Evolutionary conservation across 2,329 filamentous ascomycete genomes (phyloP), one percentile per base, ranked within the genome.

Genomic region (Ustilaginoidea virens): DNA sequence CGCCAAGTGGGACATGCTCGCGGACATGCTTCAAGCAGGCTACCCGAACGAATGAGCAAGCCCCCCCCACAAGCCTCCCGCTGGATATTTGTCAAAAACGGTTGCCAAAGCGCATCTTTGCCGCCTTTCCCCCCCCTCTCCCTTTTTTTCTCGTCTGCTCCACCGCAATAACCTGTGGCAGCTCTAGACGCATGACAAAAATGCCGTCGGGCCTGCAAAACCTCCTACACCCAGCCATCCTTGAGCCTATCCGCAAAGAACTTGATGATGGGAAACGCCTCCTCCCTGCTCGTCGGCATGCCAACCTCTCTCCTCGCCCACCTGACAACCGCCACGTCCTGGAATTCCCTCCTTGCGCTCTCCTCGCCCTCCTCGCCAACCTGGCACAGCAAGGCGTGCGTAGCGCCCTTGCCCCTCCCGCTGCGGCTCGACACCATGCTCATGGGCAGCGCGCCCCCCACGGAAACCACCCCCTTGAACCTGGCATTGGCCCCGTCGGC

Each of bases 181-280:
- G n/a, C n/a, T n/a, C n/a, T n/a, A n/a, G n/a, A n/a, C n/a, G n/a
- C n/a, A n/a, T n/a, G n/a, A n/a, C n/a, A n/a, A n/a, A n/a, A n/a
- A n/a, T n/a, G n/a, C n/a, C n/a, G n/a, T n/a, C n/a, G n/a, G n/a
- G n/a, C n/a, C n/a, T n/a, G n/a, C n/a, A n/a, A n/a, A n/a, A n/a
- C 10, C 7, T 7, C 28, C 24, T 36, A 38, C 7, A 30, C 7
- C 32, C 39, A 45, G 12, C 39, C 46, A 29, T 33, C 40, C 17
- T 31, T 44, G 12, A 90, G 51, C 43, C 76, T 65, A 28, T 76
- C 66, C 0, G 76, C 75, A 42, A 85, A 67, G 42, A 77, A 94
- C 45, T 78, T 71, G 83, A 94, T 94, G 35, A 94, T 67, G 1
- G 86, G 85, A 43, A 86, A 47, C 66, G 92, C 86, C 61, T 96